Percentiles rank a stretch among this genome's conserved stretches.
These are phyloP conservation scores for Sutorius australiensis DNA, from an alignment of 768 basidiomycete genomes.

Conservation along the genomic window DNA sequence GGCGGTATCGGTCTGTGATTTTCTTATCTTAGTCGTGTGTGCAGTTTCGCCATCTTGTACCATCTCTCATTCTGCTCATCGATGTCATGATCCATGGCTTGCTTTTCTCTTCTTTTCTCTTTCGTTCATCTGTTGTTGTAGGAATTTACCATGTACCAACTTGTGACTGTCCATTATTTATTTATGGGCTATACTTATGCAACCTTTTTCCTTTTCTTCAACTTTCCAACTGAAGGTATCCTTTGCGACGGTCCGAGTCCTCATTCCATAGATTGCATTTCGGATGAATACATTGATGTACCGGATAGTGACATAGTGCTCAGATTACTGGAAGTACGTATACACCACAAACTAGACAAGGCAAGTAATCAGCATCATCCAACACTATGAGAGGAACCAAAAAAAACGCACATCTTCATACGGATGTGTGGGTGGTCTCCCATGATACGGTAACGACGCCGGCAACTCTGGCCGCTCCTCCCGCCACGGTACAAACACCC, in stretches of 20 bases:
- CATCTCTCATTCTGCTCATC: slow-evolving; percentile 8
- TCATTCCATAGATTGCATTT: slow-evolving; percentile 10
- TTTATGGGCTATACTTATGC: slow-evolving; percentile 23
- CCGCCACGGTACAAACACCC: slow-evolving; percentile 40
- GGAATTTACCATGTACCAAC: not conserved
- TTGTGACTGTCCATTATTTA: slow-evolving; percentile 7
- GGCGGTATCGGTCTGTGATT: slow-evolving; percentile 53
- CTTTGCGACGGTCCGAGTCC: not conserved
- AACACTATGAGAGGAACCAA: not conserved
- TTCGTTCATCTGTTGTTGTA: slow-evolving; percentile 14
- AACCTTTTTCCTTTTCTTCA: not conserved
- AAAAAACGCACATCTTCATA: slow-evolving; percentile 47
- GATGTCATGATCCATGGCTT: not conserved
- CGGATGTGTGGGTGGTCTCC: slow-evolving; percentile 49
- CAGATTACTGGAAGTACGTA: slow-evolving; percentile 27
- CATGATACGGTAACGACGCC: slow-evolving; percentile 56
- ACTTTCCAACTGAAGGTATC: not conserved
- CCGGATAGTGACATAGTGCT: not conserved
- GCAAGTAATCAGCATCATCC: not conserved
- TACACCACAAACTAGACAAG: slow-evolving; percentile 39
- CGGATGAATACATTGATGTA: slow-evolving; percentile 17
- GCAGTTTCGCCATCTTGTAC: not conserved
- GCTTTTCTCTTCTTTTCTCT: not conserved
- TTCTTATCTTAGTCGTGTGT: not conserved
- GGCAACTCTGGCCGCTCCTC: slow-evolving; percentile 52